Evolutionary conservation across 176 grass and related monocot species (phyloP), one percentile per base, ranked within the genome.

Genomic region (Oryza meridionalis): DNA sequence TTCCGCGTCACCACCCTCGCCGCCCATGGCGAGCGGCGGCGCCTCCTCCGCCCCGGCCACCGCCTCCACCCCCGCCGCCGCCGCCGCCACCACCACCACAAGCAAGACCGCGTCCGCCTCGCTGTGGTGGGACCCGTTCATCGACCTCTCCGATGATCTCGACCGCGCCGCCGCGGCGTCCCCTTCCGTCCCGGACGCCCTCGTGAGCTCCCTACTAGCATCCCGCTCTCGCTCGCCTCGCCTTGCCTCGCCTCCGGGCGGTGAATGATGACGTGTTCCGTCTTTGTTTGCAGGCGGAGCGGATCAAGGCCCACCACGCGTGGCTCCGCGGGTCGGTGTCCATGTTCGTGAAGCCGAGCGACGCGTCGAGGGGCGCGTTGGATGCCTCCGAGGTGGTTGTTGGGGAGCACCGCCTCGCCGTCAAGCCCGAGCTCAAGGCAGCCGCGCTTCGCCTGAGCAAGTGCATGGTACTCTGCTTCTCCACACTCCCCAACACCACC

Each of bases 81-180:
- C 37, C 35, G 35, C 82, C 33, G 25, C 33, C 8, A 6, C 81
- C 7, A 37, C 64, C 63, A 14, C 61, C 6, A 45, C 61, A 19
- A 87, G 78, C 35, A 94, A 88, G 59, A 49, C 80, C 8, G 84
- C 86, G 44, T 40, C 83, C 9, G 82, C 88, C 21, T 91, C 91
- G n/a, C 82, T 95, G 12, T 98, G 92, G 95, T 98, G 95, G 95
- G 95, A 93, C 31, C 74, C 92, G 21, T 98, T 98, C 87, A 79
- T 91, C 55, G 40, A 7, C 72, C 91, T 98, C 79, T 88, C 86
- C 79, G 92, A 93, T 72, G 95, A 98, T 49, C 88, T 98, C 85
- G 95, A 98, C 81, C 85, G 83, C 38, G 71, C 80, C 38, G 73
- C 94, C 12, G 37, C 37, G 37, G 64, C 73, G 59, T 69, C 84